Evolutionary conservation across 2,329 filamentous ascomycete species (phyloP), one percentile per base, ranked within the genome.

Genomic region (Phyllosticta citribraziliensis): DNA sequence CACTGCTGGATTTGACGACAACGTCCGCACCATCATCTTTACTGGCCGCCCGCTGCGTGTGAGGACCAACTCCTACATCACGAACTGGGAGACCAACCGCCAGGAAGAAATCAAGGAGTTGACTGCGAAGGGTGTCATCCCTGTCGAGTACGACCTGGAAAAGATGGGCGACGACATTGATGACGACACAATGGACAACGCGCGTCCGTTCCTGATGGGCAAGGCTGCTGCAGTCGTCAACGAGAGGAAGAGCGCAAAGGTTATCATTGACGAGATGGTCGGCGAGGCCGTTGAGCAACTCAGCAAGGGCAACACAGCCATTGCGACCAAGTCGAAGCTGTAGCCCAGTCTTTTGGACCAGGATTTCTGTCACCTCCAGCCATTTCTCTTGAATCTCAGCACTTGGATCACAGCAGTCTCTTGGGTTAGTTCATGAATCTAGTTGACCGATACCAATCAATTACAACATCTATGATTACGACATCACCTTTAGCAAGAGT

Each of bases 1-100:
- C 71, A 97, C 93, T 52, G 85, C 94, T 58, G 85, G 89, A 68
- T 96, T 94, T 75, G 91, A 97, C 77, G 94, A 99, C 78, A 99
- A 96, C 72, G 80, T 97, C 74, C 89, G 91, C 73, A 99, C 94
- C 56, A 90, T 97, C 75, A 99, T 99, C 79, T 99, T 97, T 84
- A 99, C 94, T 62, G 94, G 94, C 61, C 89, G 94, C 62, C 94
- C 94, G 40, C 82, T 99, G 72, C 90, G 94, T 67, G 94, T 99
- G 63, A 88, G 92, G 74, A 94, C 84, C 73, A 99, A 97, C 80
- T 76, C 88, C 6, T 99, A 99, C 78, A 97, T 99, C 71, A 75
- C 85, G 72, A 89, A 96, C 82, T 99, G 94, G 94, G 93, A 99
- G 79, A 87, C 88, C 70, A 94, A 97, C 81, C 89, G 94, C 51